Base-by-base conservation (phyloP, 1,284 basidiomycete species). In the Cryptococcus amylolentus region DNA sequence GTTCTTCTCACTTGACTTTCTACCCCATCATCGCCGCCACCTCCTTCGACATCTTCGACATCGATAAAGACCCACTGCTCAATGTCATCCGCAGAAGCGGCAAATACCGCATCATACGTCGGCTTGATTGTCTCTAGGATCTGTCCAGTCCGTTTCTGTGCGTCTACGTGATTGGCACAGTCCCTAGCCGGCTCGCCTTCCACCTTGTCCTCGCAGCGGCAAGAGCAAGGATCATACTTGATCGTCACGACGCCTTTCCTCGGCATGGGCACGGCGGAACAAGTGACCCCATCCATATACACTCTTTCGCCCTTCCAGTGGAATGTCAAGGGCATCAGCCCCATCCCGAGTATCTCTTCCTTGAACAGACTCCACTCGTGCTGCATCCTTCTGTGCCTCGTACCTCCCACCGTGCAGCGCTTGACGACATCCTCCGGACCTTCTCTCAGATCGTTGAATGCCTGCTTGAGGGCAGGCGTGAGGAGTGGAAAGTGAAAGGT, bases 281-380 rank as follows among this genome's bases (percentile, higher is more conserved):
- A 27, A n/a, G 41, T 28, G 13, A 55, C 28, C 18, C 41, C 23
- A 9, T 38, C 26, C 27, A 28, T n/a, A 16, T 28, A 8, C 13
- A 42, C 40, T 23, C 2, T 20, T 38, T 44, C 44, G 5, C 43
- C 8, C 20, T 37, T 46, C 27, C 44, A 46, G 26, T 46, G 27
- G 23, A 28, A 46, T 23, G 20, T 46, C 40, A 46, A 28, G 8
- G 27, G 44, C 44, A 46, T 46, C 20, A 46, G 20, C 44, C 44
- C 27, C 10, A 51, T 44, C 10, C 39, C 37, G n/a, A 8, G 18
- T 27, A 38, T 37, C 14, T 50, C 41, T n/a, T 38, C 20, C 23
- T 23, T 35, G n/a, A 51, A 55, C 27, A 41, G 14, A 7, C 37
- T 35, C 54, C 54, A 55, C 31, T 55, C 54, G 4, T n/a, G n/a